Percentiles rank a stretch among this genome's conserved stretches.
These are phyloP conservation scores for Nakazawaea laoshanensis DNA, from an alignment of 805 yeast genomes.

Conservation along the genomic window DNA sequence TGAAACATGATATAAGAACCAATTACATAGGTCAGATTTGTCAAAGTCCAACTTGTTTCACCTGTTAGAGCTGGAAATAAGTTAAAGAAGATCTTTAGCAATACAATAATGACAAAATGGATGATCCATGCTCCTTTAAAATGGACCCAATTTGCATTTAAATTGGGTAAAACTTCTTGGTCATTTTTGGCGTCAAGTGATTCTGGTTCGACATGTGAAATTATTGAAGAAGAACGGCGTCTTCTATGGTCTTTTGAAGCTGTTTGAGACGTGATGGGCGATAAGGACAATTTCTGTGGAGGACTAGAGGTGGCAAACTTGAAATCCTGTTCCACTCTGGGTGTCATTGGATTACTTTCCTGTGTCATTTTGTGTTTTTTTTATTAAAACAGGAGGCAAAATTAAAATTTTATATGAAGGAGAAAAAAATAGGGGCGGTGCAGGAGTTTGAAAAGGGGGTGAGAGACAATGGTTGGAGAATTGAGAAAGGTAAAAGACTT, in stretches of 20 bases:
- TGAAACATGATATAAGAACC: constrained; percentile 97
- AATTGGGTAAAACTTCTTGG: constrained; percentile 79
- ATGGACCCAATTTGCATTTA: constrained; percentile 95
- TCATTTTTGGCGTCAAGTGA: constrained; percentile 87
- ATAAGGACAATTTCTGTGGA: constrained; percentile 23
- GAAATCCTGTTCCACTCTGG: constrained; percentile 11
- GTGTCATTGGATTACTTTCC: constrained; percentile 4
- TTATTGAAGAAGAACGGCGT: constrained; percentile 80
- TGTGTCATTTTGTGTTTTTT: no score
- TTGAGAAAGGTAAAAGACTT: no score
- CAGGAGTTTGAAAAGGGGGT: no score
- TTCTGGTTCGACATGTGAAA: constrained; percentile 91
- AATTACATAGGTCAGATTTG: constrained; percentile 81
- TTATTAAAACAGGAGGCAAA: no score
- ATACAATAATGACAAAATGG: constrained; percentile 73
- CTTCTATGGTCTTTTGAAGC: constrained; percentile 26
- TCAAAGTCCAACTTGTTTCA: constrained; percentile 89
- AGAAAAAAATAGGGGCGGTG: no score
- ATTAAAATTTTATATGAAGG: no score
- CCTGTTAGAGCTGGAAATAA: constrained; percentile 72
- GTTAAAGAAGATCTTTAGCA: constrained; percentile 71
- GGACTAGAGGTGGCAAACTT: constrained; percentile 16
- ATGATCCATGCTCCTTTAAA: constrained; percentile 95
- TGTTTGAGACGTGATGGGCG: constrained; percentile 22
- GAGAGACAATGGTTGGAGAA: no score